phyloP scores from a whole-genome alignment of 805 yeast genomes.

The Candida mattraensis region DNA sequence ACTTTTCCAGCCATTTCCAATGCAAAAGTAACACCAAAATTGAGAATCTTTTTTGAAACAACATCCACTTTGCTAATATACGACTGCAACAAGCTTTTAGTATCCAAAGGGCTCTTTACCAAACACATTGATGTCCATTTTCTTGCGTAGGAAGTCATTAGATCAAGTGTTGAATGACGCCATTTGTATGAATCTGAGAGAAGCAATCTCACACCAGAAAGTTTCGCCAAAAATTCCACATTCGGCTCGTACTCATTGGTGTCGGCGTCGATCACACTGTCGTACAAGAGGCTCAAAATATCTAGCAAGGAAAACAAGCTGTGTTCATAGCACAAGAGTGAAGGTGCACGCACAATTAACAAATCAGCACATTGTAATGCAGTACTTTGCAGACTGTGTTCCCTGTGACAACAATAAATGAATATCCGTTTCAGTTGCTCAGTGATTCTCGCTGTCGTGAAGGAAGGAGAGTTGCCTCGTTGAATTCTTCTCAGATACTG shows the following conservation, averaged over 20 bases:
- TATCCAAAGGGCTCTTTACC: slow-evolving; percentile 63
- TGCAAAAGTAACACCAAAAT: slow-evolving; percentile 88
- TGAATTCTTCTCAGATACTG: slow-evolving; percentile 55
- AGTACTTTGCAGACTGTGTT: slow-evolving; percentile 68
- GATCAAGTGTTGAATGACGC: slow-evolving; percentile 66
- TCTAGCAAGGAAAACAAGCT: slow-evolving; percentile 81
- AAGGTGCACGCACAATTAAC: slow-evolving; percentile 66
- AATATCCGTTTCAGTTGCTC: slow-evolving; percentile 68
- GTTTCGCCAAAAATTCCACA: slow-evolving; percentile 51
- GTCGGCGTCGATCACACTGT: slow-evolving; percentile 81
- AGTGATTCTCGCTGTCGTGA: slow-evolving; percentile 60
- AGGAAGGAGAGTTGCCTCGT: slow-evolving; percentile 52
- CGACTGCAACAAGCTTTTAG: slow-evolving; percentile 74
- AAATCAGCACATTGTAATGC: slow-evolving; percentile 77
- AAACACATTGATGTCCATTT: slow-evolving; percentile 67
- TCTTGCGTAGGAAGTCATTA: slow-evolving; percentile 57
- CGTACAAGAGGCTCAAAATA: slow-evolving; percentile 71
- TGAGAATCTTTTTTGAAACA: slow-evolving; percentile 37
- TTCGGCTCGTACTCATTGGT: slow-evolving; percentile 82
- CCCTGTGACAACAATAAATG: slow-evolving; percentile 74
- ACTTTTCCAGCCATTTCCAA: slow-evolving; percentile 81
- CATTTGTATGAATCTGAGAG: slow-evolving; percentile 76
- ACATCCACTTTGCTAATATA: slow-evolving; percentile 53
- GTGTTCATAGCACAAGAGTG: slow-evolving; percentile 70
- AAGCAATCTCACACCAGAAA: slow-evolving; percentile 48